Evolutionary conservation across 2,329 filamentous ascomycete genomes (phyloP).

Genomic region (Aspergillus fructus): DNA sequence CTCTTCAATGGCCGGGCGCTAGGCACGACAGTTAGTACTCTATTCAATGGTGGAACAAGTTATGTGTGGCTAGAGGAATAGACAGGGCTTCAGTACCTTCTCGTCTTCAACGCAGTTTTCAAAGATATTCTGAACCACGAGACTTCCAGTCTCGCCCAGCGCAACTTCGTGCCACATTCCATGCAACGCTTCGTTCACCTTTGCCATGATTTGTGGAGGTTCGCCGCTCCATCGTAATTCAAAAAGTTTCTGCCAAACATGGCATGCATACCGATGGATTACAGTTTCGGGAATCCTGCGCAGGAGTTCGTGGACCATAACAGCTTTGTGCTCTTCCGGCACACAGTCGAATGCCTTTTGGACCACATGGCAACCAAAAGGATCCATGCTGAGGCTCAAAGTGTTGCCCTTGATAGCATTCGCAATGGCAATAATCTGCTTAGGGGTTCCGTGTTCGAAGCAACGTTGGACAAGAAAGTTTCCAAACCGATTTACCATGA

Average conservation of each 20-base stretch:
- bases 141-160: conserved; percentile 90
- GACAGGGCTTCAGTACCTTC: conserved; percentile 64
- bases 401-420: conserved; percentile 93
- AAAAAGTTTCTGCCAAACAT: conserved; percentile 99
- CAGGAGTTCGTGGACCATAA: conserved; percentile 97
- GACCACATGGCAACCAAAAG: conserved; percentile 96
- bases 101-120: conserved; percentile 98
- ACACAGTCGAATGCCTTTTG: conserved; percentile 99
- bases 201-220: conserved; percentile 97
- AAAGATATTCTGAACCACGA: conserved; percentile 99
- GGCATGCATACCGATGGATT: conserved; percentile 96
- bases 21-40: conserved; percentile 22
- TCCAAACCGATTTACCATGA: conserved; percentile 98
- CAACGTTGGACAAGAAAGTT: conserved; percentile 98
- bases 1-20: conserved; percentile 97
- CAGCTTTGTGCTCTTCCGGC: conserved; percentile 93
- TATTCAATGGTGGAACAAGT: not conserved
- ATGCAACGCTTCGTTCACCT: conserved; percentile 88
- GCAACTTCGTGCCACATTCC: conserved; percentile 99
- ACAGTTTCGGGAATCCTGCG: conserved; percentile 96
- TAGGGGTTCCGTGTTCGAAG: conserved; percentile 94
- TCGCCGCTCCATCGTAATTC: conserved; percentile 94
- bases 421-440: conserved; percentile 93
- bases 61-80: not conserved
- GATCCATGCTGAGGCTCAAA: conserved; percentile 93